Percentiles rank a stretch among this genome's conserved stretches.
Conservation (phyloP, 495 filamentous ascomycete genomes). For the Penicillium flavigenum region DNA sequence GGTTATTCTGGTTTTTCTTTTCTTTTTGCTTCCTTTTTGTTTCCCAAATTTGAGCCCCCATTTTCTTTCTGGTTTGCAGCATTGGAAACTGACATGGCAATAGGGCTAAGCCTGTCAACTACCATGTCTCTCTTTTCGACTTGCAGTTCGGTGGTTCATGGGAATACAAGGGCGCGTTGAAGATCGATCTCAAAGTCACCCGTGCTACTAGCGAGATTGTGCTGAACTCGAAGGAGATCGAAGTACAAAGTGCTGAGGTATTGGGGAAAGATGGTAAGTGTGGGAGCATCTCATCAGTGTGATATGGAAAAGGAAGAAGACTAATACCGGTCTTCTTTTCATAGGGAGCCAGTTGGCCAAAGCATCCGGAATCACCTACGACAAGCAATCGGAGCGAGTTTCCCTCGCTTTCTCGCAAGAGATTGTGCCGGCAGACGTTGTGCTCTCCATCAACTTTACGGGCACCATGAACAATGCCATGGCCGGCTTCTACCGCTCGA, state of each 20-base stretch:
- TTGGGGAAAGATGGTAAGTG: conserved; percentile 35
- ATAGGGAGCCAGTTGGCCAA: conserved; percentile 47
- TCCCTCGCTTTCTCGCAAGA: conserved; percentile 69
- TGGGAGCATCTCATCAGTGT: background rate
- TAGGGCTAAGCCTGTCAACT: conserved; percentile 80
- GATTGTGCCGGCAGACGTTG: conserved; percentile 58
- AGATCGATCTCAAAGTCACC: conserved; percentile 59
- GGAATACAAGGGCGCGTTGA: conserved; percentile 79
- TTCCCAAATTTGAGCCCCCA: background rate
- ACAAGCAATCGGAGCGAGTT: conserved; percentile 75
- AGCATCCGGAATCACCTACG: conserved; percentile 68
- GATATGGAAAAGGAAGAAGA: background rate
- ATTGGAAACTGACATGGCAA: conserved; percentile 4
- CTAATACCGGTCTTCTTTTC: conserved; percentile 13
- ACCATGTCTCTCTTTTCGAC: conserved; percentile 77
- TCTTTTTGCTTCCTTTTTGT: background rate
- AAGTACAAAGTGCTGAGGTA: conserved; percentile 39
- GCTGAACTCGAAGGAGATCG: conserved; percentile 61
- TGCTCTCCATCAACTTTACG: conserved; percentile 72
- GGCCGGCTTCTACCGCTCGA: conserved; percentile 94
- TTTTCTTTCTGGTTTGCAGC: background rate
- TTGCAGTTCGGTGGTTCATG: conserved; percentile 71
- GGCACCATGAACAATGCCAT: conserved; percentile 92
- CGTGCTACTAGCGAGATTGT: conserved; percentile 67
- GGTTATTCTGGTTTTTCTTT: background rate